A percentile compares a stretch with the other conserved stretches of the same genome.
phyloP scores from a whole-genome alignment of 352 stramenopile genomes.

The Nothophytophthora sp. region DNA sequence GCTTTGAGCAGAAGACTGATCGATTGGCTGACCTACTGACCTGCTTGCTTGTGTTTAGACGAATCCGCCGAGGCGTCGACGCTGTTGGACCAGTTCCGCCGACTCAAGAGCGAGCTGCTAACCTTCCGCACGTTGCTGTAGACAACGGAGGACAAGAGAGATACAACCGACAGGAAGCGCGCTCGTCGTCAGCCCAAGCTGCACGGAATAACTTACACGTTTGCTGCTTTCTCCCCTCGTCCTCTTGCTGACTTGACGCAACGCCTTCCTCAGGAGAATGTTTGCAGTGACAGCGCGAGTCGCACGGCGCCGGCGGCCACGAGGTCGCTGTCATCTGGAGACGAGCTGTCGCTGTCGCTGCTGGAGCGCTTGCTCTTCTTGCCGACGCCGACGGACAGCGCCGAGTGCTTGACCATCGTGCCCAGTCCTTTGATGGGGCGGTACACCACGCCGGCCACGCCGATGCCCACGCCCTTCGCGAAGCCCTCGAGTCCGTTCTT shows the following conservation, averaged over 20 bases:
- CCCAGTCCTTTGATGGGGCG: constrained; percentile 72
- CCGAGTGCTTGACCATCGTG: constrained; percentile 79
- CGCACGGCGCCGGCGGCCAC: constrained; percentile 59
- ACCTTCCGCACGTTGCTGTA: constrained; percentile 77
- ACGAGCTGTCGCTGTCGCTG: constrained; percentile 30
- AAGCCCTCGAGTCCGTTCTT: constrained; percentile 73
- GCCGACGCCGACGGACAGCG: constrained; percentile 56
- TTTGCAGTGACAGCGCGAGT: constrained; percentile 68
- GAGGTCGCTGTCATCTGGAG: constrained; percentile 27
- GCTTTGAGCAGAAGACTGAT: too few species aligned
- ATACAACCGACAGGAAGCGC: constrained; percentile 8
- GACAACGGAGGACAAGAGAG: constrained; percentile 14
- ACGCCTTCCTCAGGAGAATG: constrained; percentile 30
- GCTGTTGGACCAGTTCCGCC: constrained; percentile 74
- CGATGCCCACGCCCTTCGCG: constrained; percentile 68
- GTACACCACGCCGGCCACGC: constrained; percentile 72
- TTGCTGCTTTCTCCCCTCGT: constrained; percentile 33
- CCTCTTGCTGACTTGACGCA: constrained; percentile 2
- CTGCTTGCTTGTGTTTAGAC: constrained; percentile 39
- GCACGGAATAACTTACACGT: constrained; percentile 62
- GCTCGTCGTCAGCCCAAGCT: constrained; percentile 18
- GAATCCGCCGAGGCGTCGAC: constrained; percentile 54
- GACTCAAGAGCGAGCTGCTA: constrained; percentile 72
- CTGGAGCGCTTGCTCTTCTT: constrained; percentile 36
- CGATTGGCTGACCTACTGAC: too few species aligned